Base-by-base conservation (phyloP, 495 filamentous ascomycete species). In the Tuber magnatum region DNA sequence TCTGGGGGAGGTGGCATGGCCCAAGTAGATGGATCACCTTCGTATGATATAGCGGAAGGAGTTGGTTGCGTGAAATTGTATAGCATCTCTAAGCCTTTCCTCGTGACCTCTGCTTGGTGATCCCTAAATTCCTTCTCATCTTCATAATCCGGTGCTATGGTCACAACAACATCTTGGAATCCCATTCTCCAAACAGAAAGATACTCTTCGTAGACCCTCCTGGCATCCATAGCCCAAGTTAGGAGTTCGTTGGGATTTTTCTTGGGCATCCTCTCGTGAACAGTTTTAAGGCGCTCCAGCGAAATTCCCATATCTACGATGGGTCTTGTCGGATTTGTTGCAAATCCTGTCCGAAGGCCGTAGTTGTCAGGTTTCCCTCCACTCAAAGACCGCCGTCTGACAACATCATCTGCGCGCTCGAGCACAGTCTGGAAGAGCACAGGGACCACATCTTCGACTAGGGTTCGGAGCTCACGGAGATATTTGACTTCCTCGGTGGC, bases 391-490 rank as follows among this genome's bases (percentile, higher is more conserved):
- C 85, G 84, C 40, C 73, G 77, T 43, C 81, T 73, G 32, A 83
- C 76, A 65, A 81, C 80, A 77, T 82, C 78, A 42, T 83, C 81
- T 10, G 86, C 90, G 81, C 88, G 92, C 72, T 89, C 97, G 73
- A 94, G 85, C 32, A 97, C 93, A 76, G 94, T 93, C 16, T 88
- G 92, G 72, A 98, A 85, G 3, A 99, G 88, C 14, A 98, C 96
- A 14, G 95, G 96, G 73, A 99, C 92, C 28, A 99, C 95, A 72
- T 97, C 96, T 77, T 96, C 96, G 18, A 98, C 94, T 38, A 99
- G 85, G 28, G 95, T 97, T 75, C 92, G 93, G 18, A 99, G 87
- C 82, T 99, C 95, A 39, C 94, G 91, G 85, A 91, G 91, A 82
- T 98, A 99, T 80, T 95, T 94, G 32, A 88, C 85, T 83, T 99